phyloP scores from a whole-genome alignment of 495 filamentous ascomycete genomes.

The Aspergillus diversus region DNA sequence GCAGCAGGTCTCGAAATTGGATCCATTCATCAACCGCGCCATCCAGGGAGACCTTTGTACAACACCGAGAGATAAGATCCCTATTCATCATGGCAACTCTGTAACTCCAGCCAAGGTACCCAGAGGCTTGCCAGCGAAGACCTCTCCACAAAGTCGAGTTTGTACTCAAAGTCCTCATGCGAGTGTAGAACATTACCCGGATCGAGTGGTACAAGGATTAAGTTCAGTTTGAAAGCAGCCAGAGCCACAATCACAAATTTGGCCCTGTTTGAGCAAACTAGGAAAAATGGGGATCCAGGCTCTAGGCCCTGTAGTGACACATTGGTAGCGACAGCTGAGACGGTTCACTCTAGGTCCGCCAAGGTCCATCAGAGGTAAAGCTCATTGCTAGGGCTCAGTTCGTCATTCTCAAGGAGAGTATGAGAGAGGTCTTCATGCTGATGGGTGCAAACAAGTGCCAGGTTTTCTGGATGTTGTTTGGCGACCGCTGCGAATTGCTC shows the following conservation, averaged over 20 bases:
- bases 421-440: no score
- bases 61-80: no score
- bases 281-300: not conserved
- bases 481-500: no score
- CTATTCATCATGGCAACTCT: no score
- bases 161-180: not conserved
- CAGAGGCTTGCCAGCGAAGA: not conserved
- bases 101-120: no score
- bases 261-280: not conserved
- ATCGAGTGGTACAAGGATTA: not conserved
- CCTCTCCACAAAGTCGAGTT: not conserved
- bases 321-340: no score
- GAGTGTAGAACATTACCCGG: not conserved
- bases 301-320: not conserved
- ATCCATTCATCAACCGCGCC: not conserved
- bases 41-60: not conserved
- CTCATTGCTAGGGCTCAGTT: no score
- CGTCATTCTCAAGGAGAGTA: no score
- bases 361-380: no score
- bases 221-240: not conserved
- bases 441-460: no score
- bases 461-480: no score
- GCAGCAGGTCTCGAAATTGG: not conserved
- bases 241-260: not conserved
- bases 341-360: no score